A percentile compares a stretch with the other conserved stretches of the same genome.
phyloP scores from a whole-genome alignment of 495 filamentous ascomycete species.

The Neohortaea acidophila region DNA sequence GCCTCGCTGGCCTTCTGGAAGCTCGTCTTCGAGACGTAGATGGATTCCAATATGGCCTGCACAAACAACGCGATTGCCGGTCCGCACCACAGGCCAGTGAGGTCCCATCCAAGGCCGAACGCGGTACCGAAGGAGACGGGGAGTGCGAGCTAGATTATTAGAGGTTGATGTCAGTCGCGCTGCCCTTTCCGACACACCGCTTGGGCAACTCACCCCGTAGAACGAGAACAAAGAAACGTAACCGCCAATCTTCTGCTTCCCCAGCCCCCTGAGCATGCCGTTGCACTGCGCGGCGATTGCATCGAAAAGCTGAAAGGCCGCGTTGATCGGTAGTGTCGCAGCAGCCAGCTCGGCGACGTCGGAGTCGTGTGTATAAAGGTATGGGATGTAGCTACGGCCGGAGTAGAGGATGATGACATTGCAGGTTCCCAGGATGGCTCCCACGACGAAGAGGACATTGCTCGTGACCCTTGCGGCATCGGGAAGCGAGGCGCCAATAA shows the following conservation, averaged over 20 bases:
- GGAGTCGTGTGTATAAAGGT: constrained; percentile 63
- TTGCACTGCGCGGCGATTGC: constrained; percentile 61
- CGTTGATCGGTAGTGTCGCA: constrained; percentile 56
- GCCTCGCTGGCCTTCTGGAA: constrained; percentile 65
- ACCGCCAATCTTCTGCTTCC: constrained; percentile 73
- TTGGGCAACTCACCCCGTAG: constrained; percentile 38
- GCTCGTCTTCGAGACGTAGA: constrained; percentile 48
- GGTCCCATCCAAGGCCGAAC: constrained; percentile 56
- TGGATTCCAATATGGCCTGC: constrained; percentile 49
- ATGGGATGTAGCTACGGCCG: constrained; percentile 52
- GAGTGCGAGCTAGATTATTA: constrained; percentile 47
- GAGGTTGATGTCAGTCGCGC: too few relatives aligned
- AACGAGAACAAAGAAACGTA: constrained; percentile 75
- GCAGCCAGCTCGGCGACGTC: constrained; percentile 68
- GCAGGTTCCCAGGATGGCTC: constrained; percentile 54
- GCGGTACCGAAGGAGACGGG: constrained; percentile 65
- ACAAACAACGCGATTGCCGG: constrained; percentile 26
- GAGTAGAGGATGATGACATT: constrained; percentile 53
- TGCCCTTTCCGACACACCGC: too few relatives aligned
- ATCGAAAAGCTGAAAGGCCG: constrained; percentile 81
- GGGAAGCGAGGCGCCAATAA: constrained; percentile 27
- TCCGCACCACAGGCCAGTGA: constrained; percentile 61
- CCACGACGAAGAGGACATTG: constrained; percentile 39
- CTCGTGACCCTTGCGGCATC: constrained; percentile 26
- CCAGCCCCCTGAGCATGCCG: constrained; percentile 69